These are phyloP conservation scores for Juglanconis juglandina DNA, from an alignment of 2,329 filamentous ascomycete species.

Conservation along the genomic window DNA sequence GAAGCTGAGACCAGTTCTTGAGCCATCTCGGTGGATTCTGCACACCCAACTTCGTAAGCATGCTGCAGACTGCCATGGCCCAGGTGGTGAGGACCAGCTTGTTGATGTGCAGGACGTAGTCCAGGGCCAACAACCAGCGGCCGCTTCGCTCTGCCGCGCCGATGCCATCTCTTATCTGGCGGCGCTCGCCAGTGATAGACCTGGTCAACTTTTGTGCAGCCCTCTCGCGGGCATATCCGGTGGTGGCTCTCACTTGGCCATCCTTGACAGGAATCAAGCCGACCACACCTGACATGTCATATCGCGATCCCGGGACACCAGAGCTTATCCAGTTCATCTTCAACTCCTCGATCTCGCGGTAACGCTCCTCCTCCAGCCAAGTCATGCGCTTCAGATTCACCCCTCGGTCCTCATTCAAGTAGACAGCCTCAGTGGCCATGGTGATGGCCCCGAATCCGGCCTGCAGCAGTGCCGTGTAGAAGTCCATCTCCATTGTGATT, in stretches of 20 bases:
- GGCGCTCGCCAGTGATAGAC: slow-evolving; percentile 42
- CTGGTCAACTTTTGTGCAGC: slow-evolving; percentile 57
- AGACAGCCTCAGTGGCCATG: slow-evolving; percentile 92
- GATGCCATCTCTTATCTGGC: slow-evolving; percentile 59
- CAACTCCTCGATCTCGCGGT: slow-evolving; percentile 69
- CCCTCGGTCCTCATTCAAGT: slow-evolving; percentile 81
- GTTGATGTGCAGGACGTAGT: slow-evolving; percentile 73
- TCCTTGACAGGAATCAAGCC: slow-evolving; percentile 54
- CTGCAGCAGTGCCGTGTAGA: slow-evolving; percentile 85
- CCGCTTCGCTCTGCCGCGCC: slow-evolving; percentile 76
- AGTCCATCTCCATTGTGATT: slow-evolving; percentile 85
- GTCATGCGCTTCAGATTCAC: slow-evolving; percentile 74
- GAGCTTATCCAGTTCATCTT: slow-evolving; percentile 49
- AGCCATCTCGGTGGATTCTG: slow-evolving; percentile 63
- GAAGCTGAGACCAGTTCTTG: slow-evolving; percentile 43
- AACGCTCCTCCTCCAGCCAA: slow-evolving; percentile 86
- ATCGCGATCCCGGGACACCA: slow-evolving; percentile 44
- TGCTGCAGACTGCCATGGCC: slow-evolving; percentile 50
- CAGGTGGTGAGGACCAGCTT: slow-evolving; percentile 59
- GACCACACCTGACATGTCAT: slow-evolving; percentile 52
- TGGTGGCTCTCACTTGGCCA: slow-evolving; percentile 40
- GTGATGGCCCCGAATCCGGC: slow-evolving; percentile 85
- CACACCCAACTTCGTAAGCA: slow-evolving; percentile 59
- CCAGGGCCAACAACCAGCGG: slow-evolving; percentile 71
- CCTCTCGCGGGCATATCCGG: slow-evolving; percentile 67